These are phyloP conservation scores for Podospora australis DNA, from an alignment of 495 filamentous ascomycete genomes.

Conservation along the genomic window DNA sequence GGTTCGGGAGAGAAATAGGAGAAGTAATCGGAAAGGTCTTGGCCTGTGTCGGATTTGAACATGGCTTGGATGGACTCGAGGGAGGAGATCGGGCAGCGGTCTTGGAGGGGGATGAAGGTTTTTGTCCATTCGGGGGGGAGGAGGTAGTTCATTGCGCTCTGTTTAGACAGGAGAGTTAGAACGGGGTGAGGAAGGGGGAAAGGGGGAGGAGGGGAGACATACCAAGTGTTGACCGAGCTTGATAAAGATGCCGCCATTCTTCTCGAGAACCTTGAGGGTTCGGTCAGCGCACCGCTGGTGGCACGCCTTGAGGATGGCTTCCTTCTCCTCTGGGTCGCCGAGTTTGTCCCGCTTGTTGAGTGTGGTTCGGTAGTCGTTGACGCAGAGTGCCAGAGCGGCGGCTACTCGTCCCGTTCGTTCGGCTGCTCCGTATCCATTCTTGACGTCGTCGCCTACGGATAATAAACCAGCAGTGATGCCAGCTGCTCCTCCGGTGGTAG, in stretches of 20 bases:
- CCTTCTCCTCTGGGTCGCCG: conserved; percentile 55
- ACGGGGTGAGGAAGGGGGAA: background rate
- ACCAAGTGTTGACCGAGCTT: conserved; percentile 93
- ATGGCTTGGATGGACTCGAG: conserved; percentile 81
- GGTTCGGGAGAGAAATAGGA: conserved; percentile 70
- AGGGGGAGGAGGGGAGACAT: conserved; percentile 9
- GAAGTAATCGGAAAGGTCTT: conserved; percentile 74
- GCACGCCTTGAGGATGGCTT: conserved; percentile 67
- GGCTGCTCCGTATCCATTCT: conserved; percentile 65
- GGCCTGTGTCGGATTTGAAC: conserved; percentile 77
- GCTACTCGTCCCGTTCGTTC: conserved; percentile 78
- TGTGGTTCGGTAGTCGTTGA: conserved; percentile 86
- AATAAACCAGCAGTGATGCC: conserved; percentile 54
- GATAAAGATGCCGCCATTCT: conserved; percentile 96
- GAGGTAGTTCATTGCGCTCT: conserved; percentile 93
- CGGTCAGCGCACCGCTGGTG: conserved; percentile 86
- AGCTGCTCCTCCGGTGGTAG: conserved; percentile 33
- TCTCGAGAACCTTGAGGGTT: conserved; percentile 80
- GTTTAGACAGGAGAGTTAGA: background rate
- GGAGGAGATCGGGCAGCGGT: conserved; percentile 89
- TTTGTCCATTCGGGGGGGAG: conserved; percentile 91
- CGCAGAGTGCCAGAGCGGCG: conserved; percentile 65
- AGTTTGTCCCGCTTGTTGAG: conserved; percentile 58
- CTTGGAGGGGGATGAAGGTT: conserved; percentile 93
- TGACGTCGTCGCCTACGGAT: conserved; percentile 63